Percentiles rank a stretch among this genome's conserved stretches.
These are phyloP conservation scores for Neurospora sp. DNA, from an alignment of 495 filamentous ascomycete species.

Conservation along the genomic window DNA sequence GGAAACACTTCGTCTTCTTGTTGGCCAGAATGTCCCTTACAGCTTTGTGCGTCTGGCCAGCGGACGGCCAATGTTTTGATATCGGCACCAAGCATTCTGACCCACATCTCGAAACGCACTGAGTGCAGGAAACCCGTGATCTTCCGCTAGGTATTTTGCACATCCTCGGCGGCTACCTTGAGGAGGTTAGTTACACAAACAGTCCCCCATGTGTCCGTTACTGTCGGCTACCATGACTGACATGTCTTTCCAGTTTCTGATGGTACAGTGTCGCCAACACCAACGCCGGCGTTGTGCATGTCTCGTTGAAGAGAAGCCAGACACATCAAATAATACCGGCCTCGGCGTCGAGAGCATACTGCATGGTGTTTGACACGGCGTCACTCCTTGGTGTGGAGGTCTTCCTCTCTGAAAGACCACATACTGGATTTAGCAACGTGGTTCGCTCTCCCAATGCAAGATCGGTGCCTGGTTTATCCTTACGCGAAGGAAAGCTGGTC, in stretches of 20 bases:
- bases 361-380: background rate
- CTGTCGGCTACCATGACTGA: background rate
- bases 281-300: background rate
- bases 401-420: background rate
- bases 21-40: slow-evolving; percentile 78
- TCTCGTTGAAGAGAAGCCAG: background rate
- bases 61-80: slow-evolving; percentile 56
- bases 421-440: background rate
- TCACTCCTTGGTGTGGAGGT: background rate
- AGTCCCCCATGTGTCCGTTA: background rate
- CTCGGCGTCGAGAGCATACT: background rate
- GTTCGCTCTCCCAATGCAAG: background rate
- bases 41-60: slow-evolving; percentile 75
- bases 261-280: background rate
- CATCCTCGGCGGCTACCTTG: background rate
- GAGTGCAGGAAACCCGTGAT: background rate
- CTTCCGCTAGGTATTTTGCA: background rate
- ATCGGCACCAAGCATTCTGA: background rate
- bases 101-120: background rate
- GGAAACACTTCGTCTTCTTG: slow-evolving; percentile 63
- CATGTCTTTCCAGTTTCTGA: background rate
- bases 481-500: background rate
- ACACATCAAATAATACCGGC: background rate
- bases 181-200: background rate
- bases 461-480: background rate